Base-by-base conservation (phyloP, 768 basidiomycete genomes). In the Pleurotus tuoliensis region DNA sequence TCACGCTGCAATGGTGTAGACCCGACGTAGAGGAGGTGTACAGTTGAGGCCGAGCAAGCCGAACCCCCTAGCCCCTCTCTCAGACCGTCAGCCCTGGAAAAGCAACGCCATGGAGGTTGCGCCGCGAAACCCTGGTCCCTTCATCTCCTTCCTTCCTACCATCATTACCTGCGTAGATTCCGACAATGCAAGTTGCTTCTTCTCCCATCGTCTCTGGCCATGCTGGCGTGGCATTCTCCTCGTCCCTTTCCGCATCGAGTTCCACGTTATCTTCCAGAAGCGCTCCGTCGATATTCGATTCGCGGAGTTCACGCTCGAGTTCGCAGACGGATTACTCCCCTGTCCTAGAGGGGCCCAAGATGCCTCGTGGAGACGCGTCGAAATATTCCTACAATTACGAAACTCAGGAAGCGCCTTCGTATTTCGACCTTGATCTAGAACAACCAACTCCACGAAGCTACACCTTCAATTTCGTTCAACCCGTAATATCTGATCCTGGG, bases 241-340 rank as follows among this genome's bases (percentile, higher is more conserved):
- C 37, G 6, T 53, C 51, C 38, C 51, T 53, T 39, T n/a, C 51
- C 0, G 51, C 37, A 16, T 53, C 51, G 51, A 53, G 51, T 24
- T 53, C 51, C 12, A 53, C 51, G 41, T 22, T 18, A 12, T 20
- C 38, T 11, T 53, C 51, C 8, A 7, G n/a, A 15, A n/a, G n/a
- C 41, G n/a, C 41, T 44, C 11, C 41, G 41, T 40, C 51, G 15
- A 12, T 53, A 39, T 53, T 53, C n/a, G 38, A 41, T 25, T 53
- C 51, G 12, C 34, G 16, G n/a, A 22, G 20, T 37, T 53, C 51
- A 20, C 38, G 18, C 20, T 53, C 51, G 38, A 50, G 48, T 30
- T 27, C 27, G 48, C 48, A 50, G 48, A 53, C 39, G 51, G 51
- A 53, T 24, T 37, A 39, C n/a, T 53, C 51, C 16, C 38, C 51